Percentiles rank a stretch among this genome's conserved stretches.
These are phyloP conservation scores for Lasiosphaeria miniovina DNA, from an alignment of 495 filamentous ascomycete species.

Conservation along the genomic window DNA sequence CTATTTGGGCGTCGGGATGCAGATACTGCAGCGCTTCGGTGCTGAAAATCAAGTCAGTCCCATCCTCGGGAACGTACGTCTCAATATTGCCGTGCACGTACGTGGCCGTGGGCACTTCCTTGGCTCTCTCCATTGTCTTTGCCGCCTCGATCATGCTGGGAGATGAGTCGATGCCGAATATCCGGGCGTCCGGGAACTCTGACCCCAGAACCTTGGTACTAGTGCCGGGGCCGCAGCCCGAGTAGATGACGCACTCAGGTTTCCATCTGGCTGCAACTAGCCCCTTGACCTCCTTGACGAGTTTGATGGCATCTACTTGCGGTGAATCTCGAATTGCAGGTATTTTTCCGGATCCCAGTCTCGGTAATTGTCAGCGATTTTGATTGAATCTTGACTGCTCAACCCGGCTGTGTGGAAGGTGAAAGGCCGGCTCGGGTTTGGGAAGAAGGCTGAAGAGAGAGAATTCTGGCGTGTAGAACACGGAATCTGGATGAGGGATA, in stretches of 20 bases:
- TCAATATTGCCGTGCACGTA: conserved; percentile 41
- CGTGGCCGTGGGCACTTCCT: conserved; percentile 28
- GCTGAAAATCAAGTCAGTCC: conserved; percentile 48
- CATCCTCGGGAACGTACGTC: conserved; percentile 32
- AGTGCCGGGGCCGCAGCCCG: conserved; percentile 57
- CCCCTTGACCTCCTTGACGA: no score
- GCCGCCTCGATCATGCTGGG: conserved; percentile 53
- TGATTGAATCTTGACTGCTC: no score
- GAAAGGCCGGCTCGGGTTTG: no score
- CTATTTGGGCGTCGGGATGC: conserved; percentile 37
- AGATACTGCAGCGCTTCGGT: conserved; percentile 60
- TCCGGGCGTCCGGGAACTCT: conserved; percentile 42
- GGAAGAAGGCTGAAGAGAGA: no score
- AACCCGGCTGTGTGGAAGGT: no score
- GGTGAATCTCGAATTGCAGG: no score
- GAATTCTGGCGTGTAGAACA: no score
- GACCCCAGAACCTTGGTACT: conserved; percentile 44
- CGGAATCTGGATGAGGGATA: no score
- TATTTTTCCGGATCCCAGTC: no score
- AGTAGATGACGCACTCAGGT: conserved; percentile 40
- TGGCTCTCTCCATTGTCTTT: conserved; percentile 1
- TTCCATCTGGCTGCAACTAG: no score
- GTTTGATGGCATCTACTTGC: no score
- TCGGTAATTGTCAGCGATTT: no score
- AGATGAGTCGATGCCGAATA: conserved; percentile 54